These are phyloP conservation scores for Plasmodium blacklocki DNA, from an alignment of 169 alveolate species.

Conservation along the genomic window DNA sequence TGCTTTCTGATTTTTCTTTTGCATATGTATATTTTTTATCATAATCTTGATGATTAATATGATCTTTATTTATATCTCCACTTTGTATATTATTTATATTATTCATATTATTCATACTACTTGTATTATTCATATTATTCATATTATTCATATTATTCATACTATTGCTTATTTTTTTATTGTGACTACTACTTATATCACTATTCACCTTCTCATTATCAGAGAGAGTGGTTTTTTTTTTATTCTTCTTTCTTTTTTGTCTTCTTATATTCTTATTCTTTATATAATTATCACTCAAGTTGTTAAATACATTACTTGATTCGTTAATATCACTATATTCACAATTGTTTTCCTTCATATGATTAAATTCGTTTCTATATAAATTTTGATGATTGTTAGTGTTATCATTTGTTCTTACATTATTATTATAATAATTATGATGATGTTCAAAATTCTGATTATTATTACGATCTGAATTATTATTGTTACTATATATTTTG, in stretches of 20 bases:
- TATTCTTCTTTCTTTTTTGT: not conserved
- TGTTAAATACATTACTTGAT: not conserved
- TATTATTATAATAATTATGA: too few relatives aligned
- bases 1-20: constrained; percentile 15
- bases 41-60: not conserved
- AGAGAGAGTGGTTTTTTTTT: not conserved
- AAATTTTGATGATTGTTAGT: not conserved
- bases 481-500: too few relatives aligned
- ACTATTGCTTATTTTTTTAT: too few relatives aligned
- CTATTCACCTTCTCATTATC: constrained; percentile 10
- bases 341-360: not conserved
- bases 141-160: not conserved
- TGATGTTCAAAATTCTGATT: too few relatives aligned
- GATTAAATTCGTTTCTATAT: not conserved
- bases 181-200: constrained; percentile 18
- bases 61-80: not conserved
- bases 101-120: too few relatives aligned
- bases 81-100: not conserved
- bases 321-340: not conserved
- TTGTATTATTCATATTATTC: too few relatives aligned
- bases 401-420: not conserved
- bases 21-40: not conserved
- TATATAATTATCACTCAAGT: not conserved
- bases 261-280: not conserved
- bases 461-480: too few relatives aligned